Conservation (phyloP, 2,329 filamentous ascomycete species). For the Periconia sp. region DNA sequence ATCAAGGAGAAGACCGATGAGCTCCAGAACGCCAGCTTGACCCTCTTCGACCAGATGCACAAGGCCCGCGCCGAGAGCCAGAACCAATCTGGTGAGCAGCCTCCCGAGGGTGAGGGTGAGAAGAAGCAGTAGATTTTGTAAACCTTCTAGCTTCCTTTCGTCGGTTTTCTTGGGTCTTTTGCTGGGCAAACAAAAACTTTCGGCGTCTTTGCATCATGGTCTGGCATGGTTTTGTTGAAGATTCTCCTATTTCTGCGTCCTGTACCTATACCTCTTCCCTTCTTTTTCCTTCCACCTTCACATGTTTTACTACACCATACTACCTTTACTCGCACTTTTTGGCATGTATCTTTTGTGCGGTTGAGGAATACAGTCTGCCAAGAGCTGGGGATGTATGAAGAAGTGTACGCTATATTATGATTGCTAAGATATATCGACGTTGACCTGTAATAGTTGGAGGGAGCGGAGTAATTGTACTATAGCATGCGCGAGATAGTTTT, state of each 20-base stretch:
- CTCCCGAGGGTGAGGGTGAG: constrained; percentile 62
- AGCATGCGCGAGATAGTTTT: constrained; percentile 31
- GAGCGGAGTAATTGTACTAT: constrained; percentile 7
- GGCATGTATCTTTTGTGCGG: constrained; percentile 5
- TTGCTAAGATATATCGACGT: neutral
- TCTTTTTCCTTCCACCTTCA: constrained; percentile 29
- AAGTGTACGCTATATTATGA: constrained; percentile 7
- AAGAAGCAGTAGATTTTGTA: constrained; percentile 64
- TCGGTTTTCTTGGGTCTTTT: constrained; percentile 25
- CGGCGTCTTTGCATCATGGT: constrained; percentile 42
- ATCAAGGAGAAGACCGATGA: constrained; percentile 99
- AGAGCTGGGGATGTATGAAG: neutral
- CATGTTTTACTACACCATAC: constrained; percentile 33
- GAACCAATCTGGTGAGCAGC: constrained; percentile 41
- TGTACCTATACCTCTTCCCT: constrained; percentile 39
- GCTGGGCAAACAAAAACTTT: constrained; percentile 30
- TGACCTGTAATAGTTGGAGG: constrained; percentile 1
- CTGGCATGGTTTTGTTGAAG: constrained; percentile 31
- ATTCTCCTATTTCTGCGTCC: constrained; percentile 27
- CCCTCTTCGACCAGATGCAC: constrained; percentile 99
- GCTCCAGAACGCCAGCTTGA: constrained; percentile 92
- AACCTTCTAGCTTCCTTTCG: constrained; percentile 18
- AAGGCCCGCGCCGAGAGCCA: constrained; percentile 75
- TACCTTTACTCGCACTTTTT: constrained; percentile 21
- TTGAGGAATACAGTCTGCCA: constrained; percentile 8